Evolutionary conservation across 441 rosid species (phyloP), one percentile per base, ranked within the genome.

Genomic region (Pelargonium myrrhifolium): DNA sequence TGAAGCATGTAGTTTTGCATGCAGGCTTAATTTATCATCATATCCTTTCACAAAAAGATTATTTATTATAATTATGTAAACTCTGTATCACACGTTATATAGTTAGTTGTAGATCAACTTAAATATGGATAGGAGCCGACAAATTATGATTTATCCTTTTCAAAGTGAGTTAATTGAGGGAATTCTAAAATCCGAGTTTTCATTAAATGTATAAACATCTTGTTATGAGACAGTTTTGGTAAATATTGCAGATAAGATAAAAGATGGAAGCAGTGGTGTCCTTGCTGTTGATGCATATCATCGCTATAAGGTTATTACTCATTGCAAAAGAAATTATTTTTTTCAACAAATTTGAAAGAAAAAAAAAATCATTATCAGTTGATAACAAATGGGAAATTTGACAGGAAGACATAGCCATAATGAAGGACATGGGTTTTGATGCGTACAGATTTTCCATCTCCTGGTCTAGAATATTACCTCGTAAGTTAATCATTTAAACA

Each of bases 391-490:
- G 8, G 26, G 39, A 67, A 49, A 15, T 61, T 17, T 66, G 0
- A 59, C 73, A 83, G 90, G 76, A 81, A 79, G 96, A 89, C 77
- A 79, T 86, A 9, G 66, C 65, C 14, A 67, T 87, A 10, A 69
- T 87, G 78, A 85, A 82, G 58, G 76, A 80, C 47, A 79, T 86
- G 68, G 88, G 84, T 47, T 74, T 82, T 72, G 83, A 83, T 77
- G 82, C 83, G 40, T 79, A 82, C 71, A 86, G 96, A 81, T 83
- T 89, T 68, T 89, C 96, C n/a, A 86, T 89, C 72, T 87, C 96
- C 1, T 89, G 96, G 96, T 73, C 93, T 0, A 81, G 96, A 71
- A 71, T 89, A 12, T 47, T 86, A 35, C 94, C 90, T 22, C 40
- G 86, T 82, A 74, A 79, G 84, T 15, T 20, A 14, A 40, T 43